A percentile compares a stretch with the other conserved stretches of the same genome.
phyloP scores from a whole-genome alignment of 140 eudicot species.

The Senecio squalidus region DNA sequence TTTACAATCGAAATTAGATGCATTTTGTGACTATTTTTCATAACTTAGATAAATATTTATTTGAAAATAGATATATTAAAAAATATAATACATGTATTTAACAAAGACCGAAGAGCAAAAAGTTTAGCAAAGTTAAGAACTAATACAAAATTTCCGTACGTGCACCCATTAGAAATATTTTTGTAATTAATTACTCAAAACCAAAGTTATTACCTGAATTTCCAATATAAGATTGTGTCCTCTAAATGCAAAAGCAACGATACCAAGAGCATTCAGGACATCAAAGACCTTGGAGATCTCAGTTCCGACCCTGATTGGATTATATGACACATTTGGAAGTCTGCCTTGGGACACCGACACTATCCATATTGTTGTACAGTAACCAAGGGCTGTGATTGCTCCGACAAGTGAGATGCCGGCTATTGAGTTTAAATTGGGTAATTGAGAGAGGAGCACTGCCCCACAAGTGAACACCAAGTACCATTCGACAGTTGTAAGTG shows the following conservation, averaged over 20 bases:
- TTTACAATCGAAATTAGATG: too few species aligned
- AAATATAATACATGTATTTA: too few species aligned
- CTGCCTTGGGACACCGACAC: not conserved
- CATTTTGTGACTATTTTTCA: too few species aligned
- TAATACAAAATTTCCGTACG: too few species aligned
- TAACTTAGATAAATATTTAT: too few species aligned
- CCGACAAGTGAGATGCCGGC: not conserved
- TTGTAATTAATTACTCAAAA: not conserved
- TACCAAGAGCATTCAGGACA: constrained; percentile 22
- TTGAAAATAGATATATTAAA: too few species aligned
- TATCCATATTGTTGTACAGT: not conserved
- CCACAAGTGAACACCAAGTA: not conserved
- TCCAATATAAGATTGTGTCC: constrained; percentile 40
- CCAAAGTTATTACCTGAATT: constrained; percentile 22
- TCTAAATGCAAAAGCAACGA: constrained; percentile 32
- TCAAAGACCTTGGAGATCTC: not conserved
- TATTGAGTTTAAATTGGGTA: not conserved
- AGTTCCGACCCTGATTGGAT: not conserved
- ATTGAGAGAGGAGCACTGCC: not conserved
- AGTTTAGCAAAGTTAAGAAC: too few species aligned
- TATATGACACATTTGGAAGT: not conserved
- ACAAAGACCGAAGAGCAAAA: too few species aligned
- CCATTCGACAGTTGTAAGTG: not conserved
- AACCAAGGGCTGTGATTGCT: not conserved
- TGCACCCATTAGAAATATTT: too few species aligned